Evolutionary conservation across 2,329 filamentous ascomycete genomes (phyloP).

Genomic region (Pseudogymnoascus sp.): DNA sequence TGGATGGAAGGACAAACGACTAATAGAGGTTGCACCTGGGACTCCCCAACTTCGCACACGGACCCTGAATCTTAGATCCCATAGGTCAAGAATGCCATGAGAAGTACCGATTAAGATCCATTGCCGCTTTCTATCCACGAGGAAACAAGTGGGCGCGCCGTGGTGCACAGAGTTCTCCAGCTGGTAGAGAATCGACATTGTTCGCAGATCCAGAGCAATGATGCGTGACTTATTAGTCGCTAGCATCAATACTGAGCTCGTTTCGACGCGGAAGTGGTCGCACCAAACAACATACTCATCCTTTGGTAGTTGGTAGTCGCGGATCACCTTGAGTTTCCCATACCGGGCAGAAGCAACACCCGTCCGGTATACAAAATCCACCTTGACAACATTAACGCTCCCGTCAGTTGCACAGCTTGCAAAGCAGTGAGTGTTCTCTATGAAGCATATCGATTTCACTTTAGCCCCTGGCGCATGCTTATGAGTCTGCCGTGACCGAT

Average conservation of each 20-base stretch:
- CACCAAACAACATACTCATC: constrained; percentile 81
- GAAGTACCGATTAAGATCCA: constrained; percentile 90
- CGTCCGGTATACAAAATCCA: constrained; percentile 48
- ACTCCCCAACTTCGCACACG: constrained; percentile 83
- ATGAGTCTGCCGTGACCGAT: constrained; percentile 80
- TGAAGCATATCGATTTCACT: constrained; percentile 77
- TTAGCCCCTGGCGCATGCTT: constrained; percentile 62
- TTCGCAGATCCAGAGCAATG: constrained; percentile 75
- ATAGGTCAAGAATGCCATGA: constrained; percentile 85
- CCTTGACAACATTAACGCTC: constrained; percentile 76
- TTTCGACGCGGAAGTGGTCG: constrained; percentile 81
- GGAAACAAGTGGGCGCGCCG: constrained; percentile 85
- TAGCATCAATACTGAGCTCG: constrained; percentile 71
- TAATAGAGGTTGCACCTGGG: constrained; percentile 69
- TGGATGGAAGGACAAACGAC: constrained; percentile 71
- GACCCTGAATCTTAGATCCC: constrained; percentile 93
- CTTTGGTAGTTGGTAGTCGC: constrained; percentile 68
- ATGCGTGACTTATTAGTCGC: constrained; percentile 82
- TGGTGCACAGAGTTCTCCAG: constrained; percentile 86
- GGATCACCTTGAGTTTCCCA: constrained; percentile 64
- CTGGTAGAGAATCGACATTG: constrained; percentile 73
- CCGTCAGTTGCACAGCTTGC: constrained; percentile 85
- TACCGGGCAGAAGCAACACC: constrained; percentile 57
- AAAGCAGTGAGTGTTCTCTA: constrained; percentile 91
- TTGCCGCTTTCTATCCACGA: constrained; percentile 73